Percentiles rank a stretch among this genome's conserved stretches.
Evolutionary conservation across 2,329 filamentous ascomycete genomes (phyloP).

Genomic region (Hymenoscyphus albidus): DNA sequence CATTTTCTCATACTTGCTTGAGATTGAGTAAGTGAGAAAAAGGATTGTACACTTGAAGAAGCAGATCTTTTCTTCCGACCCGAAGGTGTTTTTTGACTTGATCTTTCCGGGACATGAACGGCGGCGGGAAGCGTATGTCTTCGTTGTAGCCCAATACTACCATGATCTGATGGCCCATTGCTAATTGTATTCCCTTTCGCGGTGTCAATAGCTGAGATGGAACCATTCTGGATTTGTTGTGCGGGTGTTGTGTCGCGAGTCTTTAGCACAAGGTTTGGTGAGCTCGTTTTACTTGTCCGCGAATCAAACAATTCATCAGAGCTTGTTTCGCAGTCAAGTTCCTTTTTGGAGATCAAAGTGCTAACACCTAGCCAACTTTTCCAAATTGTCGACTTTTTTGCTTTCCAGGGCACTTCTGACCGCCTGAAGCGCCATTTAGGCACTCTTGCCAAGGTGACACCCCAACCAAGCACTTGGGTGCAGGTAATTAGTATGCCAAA

Average conservation of each 20-base stretch:
- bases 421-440: constrained; percentile 86
- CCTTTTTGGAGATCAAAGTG: constrained; percentile 21
- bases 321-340: constrained; percentile 24
- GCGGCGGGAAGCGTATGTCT: constrained; percentile 52
- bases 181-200: constrained; percentile 13
- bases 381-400: constrained; percentile 11
- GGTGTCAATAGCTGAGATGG: constrained; percentile 26
- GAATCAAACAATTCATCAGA: constrained; percentile 21
- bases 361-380: constrained; percentile 17
- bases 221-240: constrained; percentile 18
- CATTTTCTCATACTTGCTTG: constrained; percentile 78
- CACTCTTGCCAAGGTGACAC: constrained; percentile 78
- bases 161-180: constrained; percentile 18
- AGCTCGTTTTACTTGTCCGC: not conserved
- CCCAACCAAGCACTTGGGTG: constrained; percentile 73
- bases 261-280: constrained; percentile 20
- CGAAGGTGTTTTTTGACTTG: constrained; percentile 48
- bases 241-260: constrained; percentile 18
- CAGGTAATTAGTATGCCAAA: constrained; percentile 70
- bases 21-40: constrained; percentile 72
- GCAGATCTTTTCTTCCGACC: constrained; percentile 63
- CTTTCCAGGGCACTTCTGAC: constrained; percentile 29
- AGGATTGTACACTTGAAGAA: constrained; percentile 64
- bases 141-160: constrained; percentile 38
- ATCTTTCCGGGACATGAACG: constrained; percentile 34